These are phyloP conservation scores for Jaenimonas drosophilae DNA, from an alignment of 208 protist species.

Conservation along the genomic window DNA sequence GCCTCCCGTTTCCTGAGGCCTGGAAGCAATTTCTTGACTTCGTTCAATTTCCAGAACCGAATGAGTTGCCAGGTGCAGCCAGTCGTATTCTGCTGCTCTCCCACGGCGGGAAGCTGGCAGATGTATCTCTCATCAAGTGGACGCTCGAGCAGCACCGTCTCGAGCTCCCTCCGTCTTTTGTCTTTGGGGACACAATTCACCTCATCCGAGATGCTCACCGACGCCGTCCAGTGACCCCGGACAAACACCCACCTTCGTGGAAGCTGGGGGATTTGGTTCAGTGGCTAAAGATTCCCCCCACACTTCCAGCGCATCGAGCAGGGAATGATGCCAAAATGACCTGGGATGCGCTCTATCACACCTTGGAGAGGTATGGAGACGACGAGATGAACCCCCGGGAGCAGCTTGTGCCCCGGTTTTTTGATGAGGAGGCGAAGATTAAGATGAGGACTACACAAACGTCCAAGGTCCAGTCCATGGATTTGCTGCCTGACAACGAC, in stretches of 20 bases:
- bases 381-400: conserved; percentile 78
- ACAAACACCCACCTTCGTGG: conserved; percentile 85
- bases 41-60: conserved; percentile 56
- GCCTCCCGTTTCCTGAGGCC: conserved; percentile 64
- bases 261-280: conserved; percentile 64
- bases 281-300: conserved; percentile 76
- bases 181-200: conserved; percentile 86
- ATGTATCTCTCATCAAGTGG: conserved; percentile 83
- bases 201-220: conserved; percentile 83
- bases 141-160: conserved; percentile 64
- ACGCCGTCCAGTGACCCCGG: conserved; percentile 76
- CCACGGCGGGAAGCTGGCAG: conserved; percentile 83
- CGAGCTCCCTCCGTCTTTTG: conserved; percentile 39
- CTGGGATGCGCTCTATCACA: conserved; percentile 86
- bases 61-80: conserved; percentile 46
- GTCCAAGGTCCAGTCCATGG: background rate
- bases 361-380: conserved; percentile 80
- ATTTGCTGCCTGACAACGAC: too few relatives aligned
- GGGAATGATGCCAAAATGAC: conserved; percentile 87
- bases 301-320: conserved; percentile 66
- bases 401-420: conserved; percentile 83
- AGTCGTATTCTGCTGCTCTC: conserved; percentile 67
- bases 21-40: conserved; percentile 64
- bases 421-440: conserved; percentile 68
- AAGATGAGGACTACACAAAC: conserved; percentile 26